Evolutionary conservation across 2,329 filamentous ascomycete genomes (phyloP), one percentile per base, ranked within the genome.

Genomic region (Orbilia ellipsospora): DNA sequence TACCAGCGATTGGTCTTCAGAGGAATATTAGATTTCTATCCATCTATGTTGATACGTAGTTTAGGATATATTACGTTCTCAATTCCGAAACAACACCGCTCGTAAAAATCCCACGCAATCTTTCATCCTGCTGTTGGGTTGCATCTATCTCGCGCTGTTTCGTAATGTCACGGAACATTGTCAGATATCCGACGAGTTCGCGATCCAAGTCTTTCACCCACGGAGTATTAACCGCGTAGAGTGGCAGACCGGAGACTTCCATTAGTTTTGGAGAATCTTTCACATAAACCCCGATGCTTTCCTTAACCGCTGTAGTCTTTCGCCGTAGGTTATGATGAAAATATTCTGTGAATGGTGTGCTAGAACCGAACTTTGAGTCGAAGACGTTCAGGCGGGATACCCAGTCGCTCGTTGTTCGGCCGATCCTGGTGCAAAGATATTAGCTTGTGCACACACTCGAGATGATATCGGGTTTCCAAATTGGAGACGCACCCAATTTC

Each of bases 1-100:
- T 72, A 65, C 77, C 78, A 42, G 77, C 76, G 66, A 78, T 61
- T 13, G 77, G 78, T 51, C 78, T 79, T 79, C 68, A 13, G 12
- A 6, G 12, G 10, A 12, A 42, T 5, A 55, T 28, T 44, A 13
- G 10, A 4, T 26, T 26, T 59, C 16, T 20, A 18, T 12, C 45
- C 2, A 23, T 23, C 23, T 36, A 36, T 6, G 10, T 36, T 6
- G 5, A 36, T 36, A 7, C 31, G 10, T 10, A 36, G 23, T 36
- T 6, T 1, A 36, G 31, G 36, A 10, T 16, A 55, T 13, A 61
- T 26, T 64, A 74, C 70, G 70, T 74, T 64, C 70, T 67, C 26
- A 74, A 23, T 45, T 74, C 70, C 2, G 70, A 74, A 15, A 74
- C 70, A 2, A 74, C 70, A 18, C 70, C 70, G 15, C 70, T 74